These are phyloP conservation scores for Daldinia sp. DNA, from an alignment of 2,329 filamentous ascomycete genomes.

Conservation along the genomic window DNA sequence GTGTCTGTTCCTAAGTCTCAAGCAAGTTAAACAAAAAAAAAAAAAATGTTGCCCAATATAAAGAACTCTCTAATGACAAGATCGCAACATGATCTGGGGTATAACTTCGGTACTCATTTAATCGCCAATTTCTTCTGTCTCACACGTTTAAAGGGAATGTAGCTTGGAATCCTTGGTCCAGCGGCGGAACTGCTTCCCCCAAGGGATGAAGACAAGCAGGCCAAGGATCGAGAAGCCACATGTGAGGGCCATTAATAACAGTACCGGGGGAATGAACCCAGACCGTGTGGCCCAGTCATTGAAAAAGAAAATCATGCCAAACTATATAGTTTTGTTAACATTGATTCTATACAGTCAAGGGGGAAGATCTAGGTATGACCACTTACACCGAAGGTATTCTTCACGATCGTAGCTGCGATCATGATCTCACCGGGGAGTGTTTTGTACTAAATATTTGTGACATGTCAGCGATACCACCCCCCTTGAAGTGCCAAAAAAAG, in stretches of 20 bases:
- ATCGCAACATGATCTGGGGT: not conserved
- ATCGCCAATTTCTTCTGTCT: no score
- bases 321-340: conserved; percentile 40
- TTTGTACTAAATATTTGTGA: conserved; percentile 60
- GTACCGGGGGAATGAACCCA: conserved; percentile 47
- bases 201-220: conserved; percentile 47
- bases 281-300: conserved; percentile 47
- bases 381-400: conserved; percentile 63
- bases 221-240: conserved; percentile 47
- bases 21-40: not conserved
- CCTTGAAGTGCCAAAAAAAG: not conserved
- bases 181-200: conserved; percentile 50
- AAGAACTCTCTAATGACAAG: not conserved
- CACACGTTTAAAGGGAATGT: conserved; percentile 41
- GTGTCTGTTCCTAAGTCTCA: not conserved
- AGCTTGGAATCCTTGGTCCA: conserved; percentile 50
- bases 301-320: conserved; percentile 51
- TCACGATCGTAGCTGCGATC: conserved; percentile 72
- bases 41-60: not conserved
- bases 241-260: conserved; percentile 49
- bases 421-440: conserved; percentile 70
- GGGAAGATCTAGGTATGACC: not conserved
- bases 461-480: conserved; percentile 5
- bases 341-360: not conserved
- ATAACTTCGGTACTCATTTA: not conserved